Evolutionary conservation across 2,329 filamentous ascomycete species (phyloP), one percentile per base, ranked within the genome.

Genomic region (Teratosphaeria pseudoeucalypti): DNA sequence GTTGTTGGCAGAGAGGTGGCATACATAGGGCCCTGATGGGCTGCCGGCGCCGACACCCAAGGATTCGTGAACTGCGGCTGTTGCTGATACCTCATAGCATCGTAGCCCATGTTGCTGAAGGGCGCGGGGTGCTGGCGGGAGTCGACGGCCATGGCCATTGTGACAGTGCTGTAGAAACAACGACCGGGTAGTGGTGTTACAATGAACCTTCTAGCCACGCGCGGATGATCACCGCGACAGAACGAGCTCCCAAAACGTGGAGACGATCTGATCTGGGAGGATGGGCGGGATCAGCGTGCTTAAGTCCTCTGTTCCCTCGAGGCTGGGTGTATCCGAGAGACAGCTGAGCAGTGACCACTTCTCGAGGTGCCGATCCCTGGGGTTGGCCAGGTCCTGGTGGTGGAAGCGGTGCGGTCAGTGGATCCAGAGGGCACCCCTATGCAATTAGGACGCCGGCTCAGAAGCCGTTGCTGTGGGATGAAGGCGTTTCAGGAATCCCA

Each of bases 111-210:
- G 73, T 82, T 83, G 83, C 78, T 88, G 89, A 74, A 85, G 84
- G 79, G 54, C 62, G 65, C 85, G 75, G 75, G 89, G 78, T 79
- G 89, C 78, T 92, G 90, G 75, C 91, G 89, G 71, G 85, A 85
- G 79, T 96, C 90, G 80, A 96, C 85, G 76, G 92, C 89, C 90
- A 96, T 95, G 78, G 90, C 94, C 91, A 96, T 96, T 66, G 64
- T 68, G 68, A 61, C 59, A 59, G 58, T 57, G 47, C 54, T 53
- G 57, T 56, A 56, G 39, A 57, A 52, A 32, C 34, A 34, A 54
- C 16, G 2, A 49, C 43, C 43, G 19, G 16, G 43, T 49, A 11
- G 53, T 34, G 27, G 27, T 34, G 26, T 26, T 19, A 10, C 34
- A 61, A 65, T 65, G 65, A 59, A 39, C 26, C 54, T 56, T 47